Base-by-base conservation (phyloP, 495 filamentous ascomycete genomes). In the Penicillium mononematosum region DNA sequence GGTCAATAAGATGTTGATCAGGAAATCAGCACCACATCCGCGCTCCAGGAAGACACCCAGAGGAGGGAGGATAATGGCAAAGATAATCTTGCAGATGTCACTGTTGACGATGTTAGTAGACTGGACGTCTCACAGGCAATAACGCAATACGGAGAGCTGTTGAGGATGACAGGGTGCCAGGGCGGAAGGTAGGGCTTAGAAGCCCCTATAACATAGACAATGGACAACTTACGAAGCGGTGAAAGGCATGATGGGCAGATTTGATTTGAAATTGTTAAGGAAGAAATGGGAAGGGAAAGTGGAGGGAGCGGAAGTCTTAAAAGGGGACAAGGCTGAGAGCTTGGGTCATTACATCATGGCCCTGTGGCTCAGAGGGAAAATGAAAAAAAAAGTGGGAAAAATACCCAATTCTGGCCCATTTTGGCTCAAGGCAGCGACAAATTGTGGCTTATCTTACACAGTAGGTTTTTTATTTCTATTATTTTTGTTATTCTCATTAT, bases 71-170 rank as follows among this genome's bases (percentile, higher is more conserved):
- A 95, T 75, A 77, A 95, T 79, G 77, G 90, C 88, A 70, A 92
- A 78, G 75, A 94, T 85, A 81, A 95, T 91, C 80, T 95, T 93
- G 88, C 86, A 87, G 81, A 93, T 90, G 70, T 95, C 90, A 74
- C 89, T 92, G 63, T 41, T 49, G 34, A 47, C 7, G 4, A 11
- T 24, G 6, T 55, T 55, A 55, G 53, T n/a, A 55, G 2, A 38
- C 50, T 45, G 17, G 31, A 27, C n/a, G n/a, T 45, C 16, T 20
- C 8, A 9, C 14, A 5, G 27, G 31, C 14, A 14, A 36, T 19
- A 7, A 8, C 14, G 52, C 31, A 14, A 36, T 7, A 9, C 4
- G 19, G 14, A 29, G 22, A 16, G 5, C 12, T 25, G 36, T 8
- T 24, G 12, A 22, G 16, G 19, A 17, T 19, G 32, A 50, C 3